Percentiles rank a stretch among this genome's conserved stretches.
Evolutionary conservation across 345 rosid genomes (phyloP).

Genomic region (Syzygium oleosum): DNA sequence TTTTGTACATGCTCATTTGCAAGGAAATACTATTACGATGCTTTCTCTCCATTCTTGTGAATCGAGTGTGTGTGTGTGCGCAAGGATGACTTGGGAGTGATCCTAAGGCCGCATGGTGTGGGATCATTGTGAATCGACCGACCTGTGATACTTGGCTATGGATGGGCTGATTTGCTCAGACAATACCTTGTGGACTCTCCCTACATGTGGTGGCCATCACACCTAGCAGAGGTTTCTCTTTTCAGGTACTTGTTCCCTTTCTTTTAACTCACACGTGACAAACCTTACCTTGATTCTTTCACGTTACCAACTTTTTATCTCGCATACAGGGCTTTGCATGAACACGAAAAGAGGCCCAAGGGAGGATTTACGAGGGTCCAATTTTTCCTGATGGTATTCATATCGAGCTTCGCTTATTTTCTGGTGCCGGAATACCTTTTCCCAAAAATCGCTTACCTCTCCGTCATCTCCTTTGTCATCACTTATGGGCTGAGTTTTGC

Average conservation of each 20-base stretch:
- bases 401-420: slow-evolving; percentile 63
- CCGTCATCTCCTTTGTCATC: slow-evolving; percentile 22
- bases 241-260: slow-evolving; percentile 15
- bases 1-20: no score
- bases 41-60: no score
- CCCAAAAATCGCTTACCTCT: slow-evolving; percentile 54
- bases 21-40: no score
- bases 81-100: no score
- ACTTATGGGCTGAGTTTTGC: slow-evolving; percentile 60
- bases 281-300: background rate
- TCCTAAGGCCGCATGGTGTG: no score
- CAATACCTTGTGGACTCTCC: slow-evolving; percentile 38
- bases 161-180: slow-evolving; percentile 36
- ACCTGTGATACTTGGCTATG: slow-evolving; percentile 2
- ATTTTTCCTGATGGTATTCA: slow-evolving; percentile 54
- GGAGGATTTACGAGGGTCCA: slow-evolving; percentile 53
- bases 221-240: slow-evolving; percentile 45
- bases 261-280: background rate
- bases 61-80: no score
- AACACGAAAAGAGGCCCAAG: slow-evolving; percentile 38
- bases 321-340: slow-evolving; percentile 56
- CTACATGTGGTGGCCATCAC: slow-evolving; percentile 41
- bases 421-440: slow-evolving; percentile 61
- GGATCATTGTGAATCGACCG: no score
- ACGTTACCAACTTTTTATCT: background rate